Conservation (phyloP, 371 early-diverging fungal genomes). For the Mortierella sp. region DNA sequence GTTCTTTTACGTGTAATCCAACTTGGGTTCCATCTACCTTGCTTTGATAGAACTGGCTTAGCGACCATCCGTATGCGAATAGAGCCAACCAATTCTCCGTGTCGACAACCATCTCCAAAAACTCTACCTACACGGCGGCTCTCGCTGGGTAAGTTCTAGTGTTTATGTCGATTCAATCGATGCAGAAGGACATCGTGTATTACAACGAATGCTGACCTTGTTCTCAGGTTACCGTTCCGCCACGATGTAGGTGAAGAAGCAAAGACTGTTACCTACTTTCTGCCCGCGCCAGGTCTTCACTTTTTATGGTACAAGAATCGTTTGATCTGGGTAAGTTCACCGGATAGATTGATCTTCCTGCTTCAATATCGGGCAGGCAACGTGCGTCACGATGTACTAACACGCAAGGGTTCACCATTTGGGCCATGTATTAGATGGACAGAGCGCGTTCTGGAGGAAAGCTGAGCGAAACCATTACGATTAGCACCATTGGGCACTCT, state of each 20-base stretch:
- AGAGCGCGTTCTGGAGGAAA: constrained; percentile 28
- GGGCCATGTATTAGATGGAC: constrained; percentile 53
- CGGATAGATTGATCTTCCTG: too few species aligned
- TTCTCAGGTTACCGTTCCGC: too few species aligned
- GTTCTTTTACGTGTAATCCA: background rate
- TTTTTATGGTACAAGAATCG: constrained; percentile 67
- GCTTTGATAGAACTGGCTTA: constrained; percentile 66
- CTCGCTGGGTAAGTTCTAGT: too few species aligned
- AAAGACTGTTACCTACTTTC: too few species aligned
- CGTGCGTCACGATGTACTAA: too few species aligned
- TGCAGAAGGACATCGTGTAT: too few species aligned
- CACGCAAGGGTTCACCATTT: too few species aligned
- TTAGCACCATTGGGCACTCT: constrained; percentile 70
- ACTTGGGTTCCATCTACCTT: background rate
- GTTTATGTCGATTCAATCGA: too few species aligned
- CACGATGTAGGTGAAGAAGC: too few species aligned
- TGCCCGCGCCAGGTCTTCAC: constrained; percentile 57
- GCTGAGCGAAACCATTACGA: constrained; percentile 63
- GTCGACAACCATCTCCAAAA: constrained; percentile 62
- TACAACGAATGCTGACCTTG: too few species aligned
- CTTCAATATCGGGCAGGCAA: too few species aligned
- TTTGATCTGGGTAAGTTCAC: constrained; percentile 61
- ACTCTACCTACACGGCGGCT: too few species aligned
- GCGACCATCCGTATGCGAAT: constrained; percentile 67
- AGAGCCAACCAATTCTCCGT: constrained; percentile 70